Base-by-base conservation (phyloP, 208 protist genomes). In the Kentomonas sorsogonicus region DNA sequence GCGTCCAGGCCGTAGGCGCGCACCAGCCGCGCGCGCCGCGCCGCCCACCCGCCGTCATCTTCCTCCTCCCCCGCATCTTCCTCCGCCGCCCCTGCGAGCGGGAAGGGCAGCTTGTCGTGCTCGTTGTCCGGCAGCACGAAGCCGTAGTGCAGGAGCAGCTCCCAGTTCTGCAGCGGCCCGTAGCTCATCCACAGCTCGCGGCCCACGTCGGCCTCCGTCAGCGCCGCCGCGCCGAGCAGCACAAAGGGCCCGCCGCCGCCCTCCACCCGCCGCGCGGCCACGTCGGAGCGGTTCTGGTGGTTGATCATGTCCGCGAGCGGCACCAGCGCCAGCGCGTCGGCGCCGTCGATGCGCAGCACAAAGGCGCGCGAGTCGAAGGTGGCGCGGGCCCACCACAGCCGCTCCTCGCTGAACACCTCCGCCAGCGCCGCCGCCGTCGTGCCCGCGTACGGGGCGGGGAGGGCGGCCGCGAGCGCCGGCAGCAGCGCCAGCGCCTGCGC, bases 151-250 rank as follows among this genome's bases (percentile, higher is more conserved):
- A 86, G 72, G 44, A 96, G 72, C 60, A 96, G 69, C 74, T 96
- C 86, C 86, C 86, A 94, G 70, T 91, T 94, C 66, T 96, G 87
- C 58, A 96, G 69, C 9, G 91, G 91, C n/a, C 91, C 91, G 72
- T 96, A 96, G 69, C 86, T 93, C 87, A 96, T 94, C 80, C 80
- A 90, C 53, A 93, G 59, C 73, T 96, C 85, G 4, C 77, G 77
- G 5, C 79, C 84, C 47, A 90, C 66, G 53, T 88, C 84, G 0
- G 51, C 61, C 0, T 47, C 48, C 0, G 63, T 72, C 3, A 95
- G 63, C 13, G 75, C 66, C 10, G 89, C 83, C 9, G 85, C 85
- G 18, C 86, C 71, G 54, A 85, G 66, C 81, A 93, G 81, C 1
- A 86, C 81, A 70, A 95, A 93, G 23, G 80, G 76, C 0, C 89